Evolutionary conservation across 2,329 filamentous ascomycete genomes (phyloP).

Genomic region (Claviceps citrina): DNA sequence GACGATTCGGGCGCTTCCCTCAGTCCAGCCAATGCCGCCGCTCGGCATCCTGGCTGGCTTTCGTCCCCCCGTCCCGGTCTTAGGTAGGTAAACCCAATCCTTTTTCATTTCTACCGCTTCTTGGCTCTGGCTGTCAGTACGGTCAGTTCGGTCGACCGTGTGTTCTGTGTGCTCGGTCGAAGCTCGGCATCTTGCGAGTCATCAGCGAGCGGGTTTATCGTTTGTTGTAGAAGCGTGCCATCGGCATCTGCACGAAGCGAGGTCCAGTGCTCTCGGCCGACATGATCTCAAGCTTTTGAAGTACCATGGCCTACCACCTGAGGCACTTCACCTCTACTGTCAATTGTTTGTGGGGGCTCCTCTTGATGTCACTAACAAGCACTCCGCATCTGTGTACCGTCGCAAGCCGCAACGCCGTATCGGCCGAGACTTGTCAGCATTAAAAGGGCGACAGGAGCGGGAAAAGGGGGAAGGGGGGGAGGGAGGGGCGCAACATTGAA

Average conservation of each 20-base stretch:
- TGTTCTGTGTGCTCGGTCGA: constrained; percentile 4
- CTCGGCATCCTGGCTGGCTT: too few relatives aligned
- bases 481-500: too few relatives aligned
- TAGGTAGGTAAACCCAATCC: too few relatives aligned
- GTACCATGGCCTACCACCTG: neutral
- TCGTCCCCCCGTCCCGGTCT: too few relatives aligned
- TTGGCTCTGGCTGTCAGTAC: neutral
- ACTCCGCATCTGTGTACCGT: constrained; percentile 1
- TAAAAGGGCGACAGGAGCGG: neutral
- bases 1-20: constrained; percentile 6
- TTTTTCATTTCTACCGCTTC: neutral
- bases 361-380: constrained; percentile 2
- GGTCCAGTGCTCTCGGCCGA: constrained; percentile 4
- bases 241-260: constrained; percentile 3
- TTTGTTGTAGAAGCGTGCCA: constrained; percentile 4
- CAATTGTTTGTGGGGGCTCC: neutral
- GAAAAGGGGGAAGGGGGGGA: too few relatives aligned
- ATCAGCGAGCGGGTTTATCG: neutral
- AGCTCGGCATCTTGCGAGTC: constrained; percentile 1
- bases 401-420: constrained; percentile 4
- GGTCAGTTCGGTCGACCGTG: constrained; percentile 4
- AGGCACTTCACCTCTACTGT: neutral
- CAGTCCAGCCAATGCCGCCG: constrained; percentile 5
- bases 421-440: constrained; percentile 4
- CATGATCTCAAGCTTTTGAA: neutral